Conservation (phyloP, 2,329 filamentous ascomycete species). For the Cercospora citrullina region DNA sequence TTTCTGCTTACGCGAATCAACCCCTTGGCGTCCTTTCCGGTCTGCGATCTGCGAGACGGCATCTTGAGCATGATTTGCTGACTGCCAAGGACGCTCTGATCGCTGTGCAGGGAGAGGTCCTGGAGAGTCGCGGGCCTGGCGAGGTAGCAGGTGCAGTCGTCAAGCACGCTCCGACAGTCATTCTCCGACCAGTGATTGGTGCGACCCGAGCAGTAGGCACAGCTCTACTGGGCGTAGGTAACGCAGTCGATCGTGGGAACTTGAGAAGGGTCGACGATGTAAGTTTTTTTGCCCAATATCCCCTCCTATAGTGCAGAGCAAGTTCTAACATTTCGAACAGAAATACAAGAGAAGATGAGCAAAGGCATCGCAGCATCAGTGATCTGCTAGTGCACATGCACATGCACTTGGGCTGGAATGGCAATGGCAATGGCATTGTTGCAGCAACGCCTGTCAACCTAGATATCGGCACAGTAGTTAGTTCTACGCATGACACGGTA, state of each 20-base stretch:
- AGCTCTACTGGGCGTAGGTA: slow-evolving; percentile 87
- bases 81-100: slow-evolving; percentile 88
- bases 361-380: not conserved
- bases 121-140: slow-evolving; percentile 79
- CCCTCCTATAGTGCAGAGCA: not conserved
- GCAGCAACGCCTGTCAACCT: not conserved
- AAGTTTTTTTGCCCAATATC: slow-evolving; percentile 49
- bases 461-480: not conserved
- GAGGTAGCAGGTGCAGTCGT: slow-evolving; percentile 78
- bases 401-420: not conserved
- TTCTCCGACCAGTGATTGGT: slow-evolving; percentile 86
- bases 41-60: slow-evolving; percentile 76
- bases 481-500: not conserved
- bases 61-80: slow-evolving; percentile 82
- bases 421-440: not conserved
- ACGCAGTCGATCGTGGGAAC: slow-evolving; percentile 82
- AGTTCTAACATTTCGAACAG: slow-evolving; percentile 30
- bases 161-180: slow-evolving; percentile 84
- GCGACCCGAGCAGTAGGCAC: slow-evolving; percentile 85
- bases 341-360: slow-evolving; percentile 38
- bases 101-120: slow-evolving; percentile 85
- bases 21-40: slow-evolving; percentile 87
- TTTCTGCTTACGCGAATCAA: slow-evolving; percentile 91
- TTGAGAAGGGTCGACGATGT: slow-evolving; percentile 83
- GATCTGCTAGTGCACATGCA: not conserved